phyloP scores from a whole-genome alignment of 805 yeast species.

The Millerozyma miso region DNA sequence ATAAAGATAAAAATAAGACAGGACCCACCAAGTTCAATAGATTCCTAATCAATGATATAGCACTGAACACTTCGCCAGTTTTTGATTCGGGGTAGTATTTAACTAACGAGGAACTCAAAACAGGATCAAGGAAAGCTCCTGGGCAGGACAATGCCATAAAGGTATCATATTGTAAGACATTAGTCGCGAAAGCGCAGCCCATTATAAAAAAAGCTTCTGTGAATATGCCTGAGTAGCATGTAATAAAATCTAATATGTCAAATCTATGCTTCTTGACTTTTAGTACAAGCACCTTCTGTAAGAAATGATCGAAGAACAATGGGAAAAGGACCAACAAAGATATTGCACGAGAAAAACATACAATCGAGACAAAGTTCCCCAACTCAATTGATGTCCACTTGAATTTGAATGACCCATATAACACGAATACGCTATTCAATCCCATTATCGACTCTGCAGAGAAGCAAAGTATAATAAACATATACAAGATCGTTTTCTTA shows the following conservation, averaged over 20 bases:
- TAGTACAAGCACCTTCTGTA: conserved; percentile 29
- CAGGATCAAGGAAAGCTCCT: conserved; percentile 48
- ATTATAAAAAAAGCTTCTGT: conserved; percentile 37
- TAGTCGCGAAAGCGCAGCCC: conserved; percentile 25
- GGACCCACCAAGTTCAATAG: conserved; percentile 25
- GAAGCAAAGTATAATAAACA: neutral
- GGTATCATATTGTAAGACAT: conserved; percentile 19
- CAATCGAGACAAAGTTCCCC: neutral
- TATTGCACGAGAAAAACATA: conserved; percentile 31
- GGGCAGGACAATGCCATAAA: conserved; percentile 37
- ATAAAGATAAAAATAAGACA: neutral
- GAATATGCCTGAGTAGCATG: conserved; percentile 27
- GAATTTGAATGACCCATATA: neutral
- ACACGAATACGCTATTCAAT: neutral
- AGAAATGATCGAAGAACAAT: conserved; percentile 30
- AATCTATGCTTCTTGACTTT: conserved; percentile 29
- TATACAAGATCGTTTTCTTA: neutral
- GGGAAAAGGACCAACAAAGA: conserved; percentile 41
- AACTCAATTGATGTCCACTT: neutral
- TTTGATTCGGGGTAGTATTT: conserved; percentile 53
- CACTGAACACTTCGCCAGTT: conserved; percentile 14
- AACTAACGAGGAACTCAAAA: conserved; percentile 48
- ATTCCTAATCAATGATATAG: conserved; percentile 50
- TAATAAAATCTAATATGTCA: conserved; percentile 46
- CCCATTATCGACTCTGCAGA: neutral